A percentile compares a stretch with the other conserved stretches of the same genome.
Conservation (phyloP, 2,329 filamentous ascomycete species). For the Pleoardoris graminearum region DNA sequence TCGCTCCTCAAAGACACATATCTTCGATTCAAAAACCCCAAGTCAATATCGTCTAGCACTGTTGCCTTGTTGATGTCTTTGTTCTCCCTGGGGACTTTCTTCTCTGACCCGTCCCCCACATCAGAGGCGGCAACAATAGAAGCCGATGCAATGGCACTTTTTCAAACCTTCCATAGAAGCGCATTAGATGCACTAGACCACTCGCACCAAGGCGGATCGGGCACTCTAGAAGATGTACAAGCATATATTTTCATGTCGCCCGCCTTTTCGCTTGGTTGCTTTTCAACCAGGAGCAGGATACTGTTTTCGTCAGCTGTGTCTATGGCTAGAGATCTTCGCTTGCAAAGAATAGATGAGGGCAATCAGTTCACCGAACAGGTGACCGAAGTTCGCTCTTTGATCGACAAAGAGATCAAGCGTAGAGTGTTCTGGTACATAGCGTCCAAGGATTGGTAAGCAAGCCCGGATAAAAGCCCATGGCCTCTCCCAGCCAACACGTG, state of each 20-base stretch:
- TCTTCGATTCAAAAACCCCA: not conserved
- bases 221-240: slow-evolving; percentile 12
- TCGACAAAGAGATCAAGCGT: slow-evolving; percentile 39
- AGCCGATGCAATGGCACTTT: not conserved
- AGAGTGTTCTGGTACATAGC: slow-evolving; percentile 48
- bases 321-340: slow-evolving; percentile 8
- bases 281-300: slow-evolving; percentile 5
- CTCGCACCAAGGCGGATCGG: slow-evolving; percentile 4
- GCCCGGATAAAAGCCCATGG: not conserved
- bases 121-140: not conserved
- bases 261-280: slow-evolving; percentile 7
- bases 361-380: not conserved
- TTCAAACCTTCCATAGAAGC: slow-evolving; percentile 2
- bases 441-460: slow-evolving; percentile 6
- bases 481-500: not conserved
- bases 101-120: not conserved
- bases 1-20: slow-evolving; percentile 1
- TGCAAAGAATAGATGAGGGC: slow-evolving; percentile 9
- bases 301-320: slow-evolving; percentile 4
- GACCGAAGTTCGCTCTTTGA: slow-evolving; percentile 1
- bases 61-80: not conserved
- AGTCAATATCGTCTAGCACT: not conserved
- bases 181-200: slow-evolving; percentile 9
- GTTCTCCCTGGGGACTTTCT: not conserved
- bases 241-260: slow-evolving; percentile 8